Evolutionary conservation across 257 asterid genomes (phyloP).

Genomic region (Catharanthus roseus): DNA sequence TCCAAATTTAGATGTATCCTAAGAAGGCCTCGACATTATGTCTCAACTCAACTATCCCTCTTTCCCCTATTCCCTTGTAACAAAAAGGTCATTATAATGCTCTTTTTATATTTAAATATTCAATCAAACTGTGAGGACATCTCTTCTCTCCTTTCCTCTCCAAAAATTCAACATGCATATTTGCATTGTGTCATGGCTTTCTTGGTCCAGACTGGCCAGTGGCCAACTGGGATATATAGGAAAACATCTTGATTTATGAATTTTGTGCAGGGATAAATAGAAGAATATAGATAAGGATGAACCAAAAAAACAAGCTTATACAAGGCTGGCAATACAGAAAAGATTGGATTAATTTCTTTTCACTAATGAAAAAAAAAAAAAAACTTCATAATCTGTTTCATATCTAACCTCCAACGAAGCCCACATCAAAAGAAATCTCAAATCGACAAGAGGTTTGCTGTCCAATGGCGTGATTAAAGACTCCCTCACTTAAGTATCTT

Average conservation of each 20-base stretch:
- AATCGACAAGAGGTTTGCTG: no score
- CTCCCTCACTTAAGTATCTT: no score
- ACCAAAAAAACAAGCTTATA: neutral
- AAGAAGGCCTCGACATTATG: no score
- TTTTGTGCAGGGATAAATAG: neutral
- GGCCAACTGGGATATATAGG: no score
- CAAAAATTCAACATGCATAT: neutral
- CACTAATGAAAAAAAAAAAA: neutral
- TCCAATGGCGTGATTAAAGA: no score
- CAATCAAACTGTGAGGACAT: no score
- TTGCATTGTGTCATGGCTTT: neutral
- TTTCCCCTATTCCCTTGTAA: no score
- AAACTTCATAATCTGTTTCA: slow-evolving; percentile 9
- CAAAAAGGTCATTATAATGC: no score
- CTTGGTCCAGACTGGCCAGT: slow-evolving; percentile 2
- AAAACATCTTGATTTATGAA: neutral
- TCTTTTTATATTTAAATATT: no score
- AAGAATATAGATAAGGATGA: neutral
- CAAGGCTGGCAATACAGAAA: neutral
- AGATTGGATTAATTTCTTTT: neutral
- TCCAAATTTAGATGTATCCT: no score
- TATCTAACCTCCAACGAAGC: slow-evolving; percentile 18
- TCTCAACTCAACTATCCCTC: no score
- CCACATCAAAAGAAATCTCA: slow-evolving; percentile 16
- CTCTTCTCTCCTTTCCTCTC: no score